Percentiles rank a stretch among this genome's conserved stretches.
phyloP scores from a whole-genome alignment of 83 land plant species.

The Thuja plicata region DNA sequence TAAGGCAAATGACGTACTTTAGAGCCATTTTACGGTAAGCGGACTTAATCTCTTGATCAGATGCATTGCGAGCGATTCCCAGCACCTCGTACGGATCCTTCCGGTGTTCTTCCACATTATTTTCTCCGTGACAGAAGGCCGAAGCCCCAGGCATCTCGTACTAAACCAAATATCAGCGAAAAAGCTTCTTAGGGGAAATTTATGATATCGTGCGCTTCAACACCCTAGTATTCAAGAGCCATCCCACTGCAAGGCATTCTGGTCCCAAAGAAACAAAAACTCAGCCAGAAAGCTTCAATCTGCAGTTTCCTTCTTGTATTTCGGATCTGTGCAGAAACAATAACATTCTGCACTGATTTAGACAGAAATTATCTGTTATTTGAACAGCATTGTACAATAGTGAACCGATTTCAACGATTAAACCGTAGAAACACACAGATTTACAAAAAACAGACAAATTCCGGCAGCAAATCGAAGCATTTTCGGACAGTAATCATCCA shows the following conservation, averaged over 20 bases:
- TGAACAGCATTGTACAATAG: background rate
- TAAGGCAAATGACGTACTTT: conserved; percentile 43
- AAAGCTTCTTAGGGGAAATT: background rate
- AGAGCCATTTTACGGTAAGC: conserved; percentile 91
- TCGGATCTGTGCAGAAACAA: background rate
- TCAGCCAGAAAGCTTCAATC: background rate
- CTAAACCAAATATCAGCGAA: background rate
- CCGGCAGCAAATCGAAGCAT: background rate
- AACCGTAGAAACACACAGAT: background rate
- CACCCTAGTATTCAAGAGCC: background rate
- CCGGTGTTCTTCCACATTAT: conserved; percentile 13
- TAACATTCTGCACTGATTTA: background rate
- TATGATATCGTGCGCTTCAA: background rate
- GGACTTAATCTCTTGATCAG: conserved; percentile 90
- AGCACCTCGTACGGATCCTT: conserved; percentile 93
- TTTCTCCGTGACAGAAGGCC: background rate
- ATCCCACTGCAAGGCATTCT: background rate
- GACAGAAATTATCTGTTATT: background rate
- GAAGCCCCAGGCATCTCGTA: conserved; percentile 12
- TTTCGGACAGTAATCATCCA: background rate
- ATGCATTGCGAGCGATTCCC: conserved; percentile 63
- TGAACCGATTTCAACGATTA: background rate
- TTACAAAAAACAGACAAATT: background rate
- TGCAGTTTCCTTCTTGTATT: background rate
- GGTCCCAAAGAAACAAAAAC: background rate